Percentiles rank a stretch among this genome's conserved stretches.
phyloP scores from a whole-genome alignment of 345 rosid species.

The Murraya paniculata region DNA sequence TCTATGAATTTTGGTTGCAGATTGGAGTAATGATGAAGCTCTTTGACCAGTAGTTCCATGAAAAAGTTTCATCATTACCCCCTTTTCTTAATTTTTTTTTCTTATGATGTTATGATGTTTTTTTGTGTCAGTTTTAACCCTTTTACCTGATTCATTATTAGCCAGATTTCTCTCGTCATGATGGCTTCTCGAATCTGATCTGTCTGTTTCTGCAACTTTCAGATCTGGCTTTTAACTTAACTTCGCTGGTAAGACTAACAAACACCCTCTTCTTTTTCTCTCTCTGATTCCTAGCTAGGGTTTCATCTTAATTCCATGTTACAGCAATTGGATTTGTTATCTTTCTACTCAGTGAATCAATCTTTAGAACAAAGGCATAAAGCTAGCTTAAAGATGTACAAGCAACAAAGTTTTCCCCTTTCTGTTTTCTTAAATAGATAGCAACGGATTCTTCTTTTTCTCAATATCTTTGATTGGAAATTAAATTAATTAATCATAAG shows the following conservation, averaged over 20 bases:
- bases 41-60: constrained; percentile 41
- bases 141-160: constrained; percentile 25
- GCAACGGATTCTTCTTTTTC: background rate
- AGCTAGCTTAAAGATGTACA: constrained; percentile 1
- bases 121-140: constrained; percentile 27
- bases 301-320: constrained; percentile 13
- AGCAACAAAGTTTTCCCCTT: constrained; percentile 14
- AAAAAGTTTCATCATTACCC: constrained; percentile 55
- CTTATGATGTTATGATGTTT: constrained; percentile 37
- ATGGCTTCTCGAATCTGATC: constrained; percentile 41
- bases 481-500: background rate
- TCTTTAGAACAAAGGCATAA: background rate
- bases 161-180: constrained; percentile 27
- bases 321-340: background rate
- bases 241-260: background rate
- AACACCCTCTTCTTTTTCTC: constrained; percentile 2
- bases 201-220: constrained; percentile 42
- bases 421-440: background rate
- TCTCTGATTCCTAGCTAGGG: constrained; percentile 30
- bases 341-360: constrained; percentile 2
- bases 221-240: constrained; percentile 37
- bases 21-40: constrained; percentile 64
- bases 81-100: constrained; percentile 15
- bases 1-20: constrained; percentile 22
- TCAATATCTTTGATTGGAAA: background rate